These are phyloP conservation scores for Rhinocladiella similis DNA, from an alignment of 2,329 filamentous ascomycete genomes.

Conservation along the genomic window DNA sequence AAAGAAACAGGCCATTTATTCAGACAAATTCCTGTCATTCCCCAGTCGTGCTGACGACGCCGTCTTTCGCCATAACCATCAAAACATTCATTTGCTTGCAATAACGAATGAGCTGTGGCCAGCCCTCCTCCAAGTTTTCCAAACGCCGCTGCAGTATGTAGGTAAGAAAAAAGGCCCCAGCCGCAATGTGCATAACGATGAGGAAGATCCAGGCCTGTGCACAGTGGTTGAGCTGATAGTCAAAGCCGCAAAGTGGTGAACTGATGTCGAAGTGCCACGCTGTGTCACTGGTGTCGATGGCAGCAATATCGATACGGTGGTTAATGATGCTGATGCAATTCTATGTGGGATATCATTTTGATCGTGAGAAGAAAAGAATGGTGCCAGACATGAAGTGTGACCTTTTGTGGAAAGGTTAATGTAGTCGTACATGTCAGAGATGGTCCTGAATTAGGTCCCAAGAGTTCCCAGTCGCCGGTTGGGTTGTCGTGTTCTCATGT, in stretches of 20 bases:
- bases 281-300: conserved; percentile 6
- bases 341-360: conserved; percentile 20
- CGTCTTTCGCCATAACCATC: neutral
- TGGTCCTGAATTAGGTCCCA: conserved; percentile 2
- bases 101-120: neutral
- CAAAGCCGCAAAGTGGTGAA: conserved; percentile 6
- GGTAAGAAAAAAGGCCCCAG: conserved; percentile 7
- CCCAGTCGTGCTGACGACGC: neutral
- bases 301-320: conserved; percentile 16
- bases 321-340: conserved; percentile 25
- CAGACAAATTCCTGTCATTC: neutral
- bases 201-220: neutral
- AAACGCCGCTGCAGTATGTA: conserved; percentile 17
- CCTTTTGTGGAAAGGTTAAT: conserved; percentile 7
- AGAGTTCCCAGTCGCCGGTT: neutral
- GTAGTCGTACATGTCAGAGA: neutral
- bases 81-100: neutral
- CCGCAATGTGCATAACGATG: neutral
- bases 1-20: neutral
- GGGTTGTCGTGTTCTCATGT: neutral
- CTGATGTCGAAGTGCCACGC: neutral
- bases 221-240: conserved; percentile 2
- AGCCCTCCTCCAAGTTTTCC: neutral
- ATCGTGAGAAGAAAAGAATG: conserved; percentile 18
- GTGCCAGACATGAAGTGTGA: conserved; percentile 17